phyloP scores from a whole-genome alignment of 495 filamentous ascomycete genomes.

The Neurospora sp. region DNA sequence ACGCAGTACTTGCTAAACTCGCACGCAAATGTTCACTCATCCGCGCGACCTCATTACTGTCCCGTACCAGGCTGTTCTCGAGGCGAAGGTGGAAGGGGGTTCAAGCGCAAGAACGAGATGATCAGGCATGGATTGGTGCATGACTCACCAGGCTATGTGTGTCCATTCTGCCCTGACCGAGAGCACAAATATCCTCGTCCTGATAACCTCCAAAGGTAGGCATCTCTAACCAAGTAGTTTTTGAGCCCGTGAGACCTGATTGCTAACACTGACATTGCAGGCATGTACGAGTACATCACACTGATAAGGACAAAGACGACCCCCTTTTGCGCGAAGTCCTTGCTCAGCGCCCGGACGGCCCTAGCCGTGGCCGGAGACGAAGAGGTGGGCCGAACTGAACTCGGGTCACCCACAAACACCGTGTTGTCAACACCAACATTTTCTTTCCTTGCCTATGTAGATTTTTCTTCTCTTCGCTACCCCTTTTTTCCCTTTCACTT shows the following conservation, averaged over 20 bases:
- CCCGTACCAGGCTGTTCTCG: constrained; percentile 70
- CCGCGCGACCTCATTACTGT: constrained; percentile 84
- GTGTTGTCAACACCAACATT: not conserved
- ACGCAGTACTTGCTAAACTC: constrained; percentile 77
- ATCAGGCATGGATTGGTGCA: constrained; percentile 94
- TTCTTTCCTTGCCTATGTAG: not conserved
- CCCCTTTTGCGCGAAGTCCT: constrained; percentile 68
- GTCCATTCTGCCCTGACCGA: constrained; percentile 89
- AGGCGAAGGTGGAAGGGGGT: constrained; percentile 78
- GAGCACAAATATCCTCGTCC: constrained; percentile 96
- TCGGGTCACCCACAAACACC: not conserved
- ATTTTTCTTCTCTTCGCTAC: not conserved
- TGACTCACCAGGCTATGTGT: constrained; percentile 90
- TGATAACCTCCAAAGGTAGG: constrained; percentile 92
- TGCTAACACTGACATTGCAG: constrained; percentile 29
- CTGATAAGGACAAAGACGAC: constrained; percentile 81
- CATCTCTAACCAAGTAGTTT: not conserved
- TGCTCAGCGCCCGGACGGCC: constrained; percentile 74
- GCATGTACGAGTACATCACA: constrained; percentile 82
- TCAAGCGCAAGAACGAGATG: constrained; percentile 99
- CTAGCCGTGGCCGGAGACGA: constrained; percentile 70
- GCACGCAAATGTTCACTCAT: constrained; percentile 95
- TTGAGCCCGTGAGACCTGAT: not conserved
- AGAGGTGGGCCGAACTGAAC: constrained; percentile 27
- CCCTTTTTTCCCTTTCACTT: constrained; percentile 7